Evolutionary conservation across 768 basidiomycete genomes (phyloP).

Genomic region (Goffeauzyma gilvescens): DNA sequence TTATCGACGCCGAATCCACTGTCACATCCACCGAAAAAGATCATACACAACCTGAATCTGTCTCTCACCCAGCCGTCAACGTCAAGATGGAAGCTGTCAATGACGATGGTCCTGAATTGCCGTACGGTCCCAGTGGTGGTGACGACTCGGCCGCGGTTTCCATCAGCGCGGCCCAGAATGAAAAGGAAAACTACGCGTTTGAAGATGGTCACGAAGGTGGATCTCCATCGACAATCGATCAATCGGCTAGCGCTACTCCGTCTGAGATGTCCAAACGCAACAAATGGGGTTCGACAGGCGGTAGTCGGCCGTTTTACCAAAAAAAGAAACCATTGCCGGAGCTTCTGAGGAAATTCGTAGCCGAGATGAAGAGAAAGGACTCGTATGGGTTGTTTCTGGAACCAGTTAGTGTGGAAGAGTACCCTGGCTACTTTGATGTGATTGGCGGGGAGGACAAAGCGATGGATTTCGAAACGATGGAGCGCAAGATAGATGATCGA

Average conservation of each 20-base stretch:
- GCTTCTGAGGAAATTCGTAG: slow-evolving; percentile 19
- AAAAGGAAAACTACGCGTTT: neutral
- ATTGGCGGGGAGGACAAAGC: slow-evolving; percentile 31
- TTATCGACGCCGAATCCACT: no score
- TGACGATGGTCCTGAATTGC: no score
- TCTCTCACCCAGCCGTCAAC: no score
- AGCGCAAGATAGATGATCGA: slow-evolving; percentile 21
- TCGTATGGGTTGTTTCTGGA: slow-evolving; percentile 27
- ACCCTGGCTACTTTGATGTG: slow-evolving; percentile 27
- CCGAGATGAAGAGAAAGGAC: slow-evolving; percentile 19
- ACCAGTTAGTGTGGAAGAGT: slow-evolving; percentile 21
- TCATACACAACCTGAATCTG: no score
- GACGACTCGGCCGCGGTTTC: no score
- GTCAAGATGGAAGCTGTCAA: no score
- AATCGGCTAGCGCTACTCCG: neutral
- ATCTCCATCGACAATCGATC: neutral
- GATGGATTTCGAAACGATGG: slow-evolving; percentile 33
- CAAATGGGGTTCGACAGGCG: neutral
- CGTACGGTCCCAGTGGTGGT: no score
- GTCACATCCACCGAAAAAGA: no score
- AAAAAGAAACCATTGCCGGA: slow-evolving; percentile 25
- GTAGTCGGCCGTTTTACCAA: slow-evolving; percentile 1
- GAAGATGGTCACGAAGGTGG: neutral
- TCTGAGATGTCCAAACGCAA: neutral
- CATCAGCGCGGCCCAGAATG: neutral